Evolutionary conservation across 2,329 filamentous ascomycete species (phyloP), one percentile per base, ranked within the genome.

Genomic region (Botrytis aclada): DNA sequence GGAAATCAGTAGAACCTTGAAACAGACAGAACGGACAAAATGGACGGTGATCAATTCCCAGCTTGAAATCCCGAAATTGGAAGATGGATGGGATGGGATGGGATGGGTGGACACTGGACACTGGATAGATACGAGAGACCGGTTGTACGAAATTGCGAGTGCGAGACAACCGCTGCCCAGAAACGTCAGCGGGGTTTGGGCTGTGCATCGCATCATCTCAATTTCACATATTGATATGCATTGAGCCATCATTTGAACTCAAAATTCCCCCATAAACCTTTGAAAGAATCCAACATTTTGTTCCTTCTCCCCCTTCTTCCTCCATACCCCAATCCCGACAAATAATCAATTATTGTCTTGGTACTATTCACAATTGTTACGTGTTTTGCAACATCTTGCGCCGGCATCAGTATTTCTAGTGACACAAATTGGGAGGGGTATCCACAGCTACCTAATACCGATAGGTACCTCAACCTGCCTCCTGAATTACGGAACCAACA

Each of bases 371-470:
- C 43, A 4, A 32, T 47, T 69, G 18, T 56, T 69, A 25, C 51
- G 47, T 67, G 47, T 29, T 41, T 43, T 56, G 25, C 37, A 62
- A 29, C 32, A 32, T 65, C 43, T 54, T 41, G 69, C 69, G 69
- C 58, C 69, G 37, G 37, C 61, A 45, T 71, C 70, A 69, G 39
- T 37, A 29, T 34, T 70, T 25, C 47, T 66, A 43, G 37, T 16
- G 29, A 47, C 43, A 60, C 39, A 43, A 37, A 71, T 20, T 39
- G 60, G 45, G 69, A 65, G 70, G 51, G 39, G 51, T 61, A 72
- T 72, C 62, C 70, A 72, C 70, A 72, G 64, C 67, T 62, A 62
- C 67, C 54, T n/a, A 58, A 69, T 56, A 67, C 45, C 64, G 64
- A 67, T 54, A 67, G 64, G 34, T 41, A 67, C 47, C 37, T 45